A percentile compares a stretch with the other conserved stretches of the same genome.
Conservation (phyloP, 2,329 filamentous ascomycete species). For the Microcera coccophila region DNA sequence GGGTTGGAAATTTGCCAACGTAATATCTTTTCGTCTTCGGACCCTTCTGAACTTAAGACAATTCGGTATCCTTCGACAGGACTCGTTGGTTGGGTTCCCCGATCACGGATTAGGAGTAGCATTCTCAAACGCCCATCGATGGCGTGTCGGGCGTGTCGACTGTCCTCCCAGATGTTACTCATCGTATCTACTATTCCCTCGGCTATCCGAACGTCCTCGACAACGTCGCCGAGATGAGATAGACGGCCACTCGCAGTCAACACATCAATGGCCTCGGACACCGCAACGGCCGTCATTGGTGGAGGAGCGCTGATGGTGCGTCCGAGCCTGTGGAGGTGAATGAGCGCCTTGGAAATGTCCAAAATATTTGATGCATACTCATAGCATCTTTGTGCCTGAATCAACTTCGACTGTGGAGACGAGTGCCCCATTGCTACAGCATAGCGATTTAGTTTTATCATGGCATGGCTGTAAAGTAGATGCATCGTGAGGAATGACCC, state of each 20-base stretch:
- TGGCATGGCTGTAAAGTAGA: conserved; percentile 60
- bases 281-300: conserved; percentile 60
- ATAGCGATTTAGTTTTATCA: conserved; percentile 64
- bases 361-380: conserved; percentile 52
- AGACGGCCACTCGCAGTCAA: conserved; percentile 57
- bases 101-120: conserved; percentile 33
- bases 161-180: conserved; percentile 56
- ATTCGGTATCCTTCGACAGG: conserved; percentile 31
- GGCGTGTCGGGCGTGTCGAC: conserved; percentile 46
- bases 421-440: conserved; percentile 40
- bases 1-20: conserved; percentile 37
- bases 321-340: conserved; percentile 33
- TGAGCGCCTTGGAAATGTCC: conserved; percentile 42
- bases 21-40: conserved; percentile 24
- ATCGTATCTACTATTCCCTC: conserved; percentile 54
- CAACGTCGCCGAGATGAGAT: conserved; percentile 46
- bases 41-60: conserved; percentile 25
- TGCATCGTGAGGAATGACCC: conserved; percentile 63
- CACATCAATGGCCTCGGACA: conserved; percentile 63
- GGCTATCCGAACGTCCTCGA: conserved; percentile 52
- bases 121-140: conserved; percentile 39
- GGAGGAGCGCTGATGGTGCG: conserved; percentile 43
- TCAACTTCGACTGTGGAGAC: conserved; percentile 36
- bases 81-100: conserved; percentile 25
- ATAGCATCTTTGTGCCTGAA: conserved; percentile 46